These are phyloP conservation scores for Chloromonas sp. DNA, from an alignment of 163 green algal species.

Conservation along the genomic window DNA sequence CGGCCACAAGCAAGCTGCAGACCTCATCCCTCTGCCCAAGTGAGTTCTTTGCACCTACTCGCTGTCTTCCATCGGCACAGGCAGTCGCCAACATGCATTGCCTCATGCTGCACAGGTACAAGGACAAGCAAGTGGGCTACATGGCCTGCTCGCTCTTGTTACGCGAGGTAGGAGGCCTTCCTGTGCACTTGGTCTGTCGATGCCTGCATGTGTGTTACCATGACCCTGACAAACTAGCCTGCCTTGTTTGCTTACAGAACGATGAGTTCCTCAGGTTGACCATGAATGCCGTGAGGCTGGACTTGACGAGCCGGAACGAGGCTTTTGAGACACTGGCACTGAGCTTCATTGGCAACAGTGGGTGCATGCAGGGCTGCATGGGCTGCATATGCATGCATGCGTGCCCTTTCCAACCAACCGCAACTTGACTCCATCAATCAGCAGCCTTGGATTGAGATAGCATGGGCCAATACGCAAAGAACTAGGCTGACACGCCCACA, in stretches of 20 bases:
- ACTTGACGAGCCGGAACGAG: conserved; percentile 93
- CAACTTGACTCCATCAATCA: no score
- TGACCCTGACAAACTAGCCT: no score
- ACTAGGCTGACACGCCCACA: neutral
- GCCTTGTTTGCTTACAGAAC: conserved; percentile 50
- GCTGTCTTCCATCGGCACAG: neutral
- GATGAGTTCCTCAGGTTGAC: conserved; percentile 94
- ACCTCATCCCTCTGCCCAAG: conserved; percentile 84
- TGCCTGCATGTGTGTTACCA: no score
- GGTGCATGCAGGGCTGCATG: neutral
- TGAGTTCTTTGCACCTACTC: conserved; percentile 29
- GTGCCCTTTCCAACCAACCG: no score
- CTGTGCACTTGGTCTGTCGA: neutral
- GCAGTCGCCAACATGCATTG: no score
- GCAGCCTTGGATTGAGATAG: no score
- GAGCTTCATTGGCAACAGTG: conserved; percentile 84
- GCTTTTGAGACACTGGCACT: conserved; percentile 93
- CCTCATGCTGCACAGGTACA: conserved; percentile 62
- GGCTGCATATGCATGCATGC: neutral
- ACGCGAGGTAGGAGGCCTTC: conserved; percentile 68
- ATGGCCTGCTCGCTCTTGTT: conserved; percentile 90
- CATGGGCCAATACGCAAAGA: no score
- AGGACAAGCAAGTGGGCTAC: conserved; percentile 98
- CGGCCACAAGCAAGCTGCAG: conserved; percentile 93
- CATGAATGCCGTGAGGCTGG: conserved; percentile 96